Evolutionary conservation across 371 early-diverging fungal genomes (phyloP).

Genomic region (Apophysomyces variabilis): DNA sequence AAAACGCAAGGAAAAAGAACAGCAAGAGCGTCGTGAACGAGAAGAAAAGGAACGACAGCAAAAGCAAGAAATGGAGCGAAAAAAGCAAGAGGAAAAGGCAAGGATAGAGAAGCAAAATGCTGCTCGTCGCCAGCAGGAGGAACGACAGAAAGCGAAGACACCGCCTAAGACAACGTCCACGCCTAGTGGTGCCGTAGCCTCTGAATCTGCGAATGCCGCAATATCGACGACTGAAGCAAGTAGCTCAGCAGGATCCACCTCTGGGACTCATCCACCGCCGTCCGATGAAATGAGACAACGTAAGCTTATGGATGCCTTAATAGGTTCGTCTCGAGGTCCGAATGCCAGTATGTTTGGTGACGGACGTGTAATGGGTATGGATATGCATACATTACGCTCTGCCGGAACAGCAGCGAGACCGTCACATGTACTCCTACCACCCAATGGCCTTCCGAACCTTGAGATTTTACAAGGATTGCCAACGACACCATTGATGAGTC

Average conservation of each 20-base stretch:
- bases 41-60: constrained; percentile 51
- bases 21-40: constrained; percentile 50
- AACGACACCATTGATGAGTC: neutral
- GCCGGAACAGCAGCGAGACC: constrained; percentile 10
- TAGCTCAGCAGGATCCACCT: neutral
- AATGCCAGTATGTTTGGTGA: neutral
- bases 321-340: constrained; percentile 17
- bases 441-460: neutral
- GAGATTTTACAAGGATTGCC: constrained; percentile 1
- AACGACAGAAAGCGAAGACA: neutral
- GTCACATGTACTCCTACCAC: constrained; percentile 18
- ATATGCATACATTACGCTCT: neutral
- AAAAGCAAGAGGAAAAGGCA: constrained; percentile 38
- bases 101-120: constrained; percentile 14
- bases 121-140: neutral
- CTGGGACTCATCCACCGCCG: neutral
- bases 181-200: neutral
- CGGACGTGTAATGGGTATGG: neutral
- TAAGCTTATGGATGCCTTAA: constrained; percentile 26
- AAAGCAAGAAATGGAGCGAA: constrained; percentile 31
- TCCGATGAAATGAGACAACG: constrained; percentile 21
- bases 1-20: constrained; percentile 63
- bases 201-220: neutral
- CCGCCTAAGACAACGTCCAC: neutral
- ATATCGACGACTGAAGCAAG: neutral